Base-by-base conservation (phyloP, 495 filamentous ascomycete genomes). In the Chaetomidium leptoderma region DNA sequence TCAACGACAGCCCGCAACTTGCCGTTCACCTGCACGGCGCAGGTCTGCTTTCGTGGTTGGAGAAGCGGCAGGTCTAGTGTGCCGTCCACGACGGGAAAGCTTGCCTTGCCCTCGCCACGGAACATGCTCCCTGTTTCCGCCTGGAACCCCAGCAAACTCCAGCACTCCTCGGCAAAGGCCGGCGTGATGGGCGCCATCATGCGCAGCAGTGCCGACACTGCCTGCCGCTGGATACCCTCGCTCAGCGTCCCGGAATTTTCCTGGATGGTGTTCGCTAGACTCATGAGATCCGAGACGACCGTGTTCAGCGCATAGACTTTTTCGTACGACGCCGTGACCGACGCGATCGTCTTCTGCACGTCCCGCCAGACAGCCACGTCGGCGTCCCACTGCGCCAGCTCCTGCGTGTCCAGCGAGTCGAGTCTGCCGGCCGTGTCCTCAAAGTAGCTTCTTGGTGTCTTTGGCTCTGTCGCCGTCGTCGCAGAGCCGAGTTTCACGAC, bases 151-250 rank as follows among this genome's bases (percentile, higher is more conserved):
- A 92, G 72, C 2, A 81, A 57, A 56, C 83, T 76, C 89, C 90
- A 93, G 62, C 83, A 87, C 66, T 95, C 90, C 42, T 91, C 88
- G 1, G 88, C 77, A 52, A 92, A 80, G 0, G 86, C 87, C 0
- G 90, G 90, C 0, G 88, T 81, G 35, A 95, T 81, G 6, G 90
- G 90, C 1, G 88, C 85, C 59, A 91, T 71, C 70, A 95, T 81
- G 16, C 81, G 80, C 30, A 95, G 63, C 23, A 95, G 76, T 24
- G 74, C 70, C 3, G 59, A 61, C 1, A 73, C 63, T 10, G 73
- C 72, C 39, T 76, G 72, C 24, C 53, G 16, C 48, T 60, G 63
- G 46, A 79, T 58, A 7, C 43, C 14, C 21, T 55, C 43, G 29
- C 58, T 63, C n/a, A 67, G 66, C 8, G 36, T 27, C 1, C 58